Percentiles rank a stretch among this genome's conserved stretches.
phyloP scores from a whole-genome alignment of 2,329 filamentous ascomycete species.

The Exophiala sp. region DNA sequence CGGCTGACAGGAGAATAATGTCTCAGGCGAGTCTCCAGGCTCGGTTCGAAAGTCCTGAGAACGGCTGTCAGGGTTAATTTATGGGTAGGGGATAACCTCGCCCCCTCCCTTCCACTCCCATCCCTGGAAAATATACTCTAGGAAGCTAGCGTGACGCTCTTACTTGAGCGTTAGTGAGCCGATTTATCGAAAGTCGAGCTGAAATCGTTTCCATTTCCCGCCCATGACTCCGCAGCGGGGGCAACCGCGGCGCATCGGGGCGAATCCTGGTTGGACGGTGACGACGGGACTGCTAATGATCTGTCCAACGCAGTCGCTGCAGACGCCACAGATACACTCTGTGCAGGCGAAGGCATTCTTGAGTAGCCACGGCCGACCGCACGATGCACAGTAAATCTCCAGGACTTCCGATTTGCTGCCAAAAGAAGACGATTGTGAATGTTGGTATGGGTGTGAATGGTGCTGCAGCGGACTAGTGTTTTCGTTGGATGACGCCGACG shows the following conservation, averaged over 20 bases:
- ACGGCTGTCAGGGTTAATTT: neutral
- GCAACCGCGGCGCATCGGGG: slow-evolving; percentile 40
- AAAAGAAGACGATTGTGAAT: slow-evolving; percentile 56
- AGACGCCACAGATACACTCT: slow-evolving; percentile 92
- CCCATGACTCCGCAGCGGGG: slow-evolving; percentile 45
- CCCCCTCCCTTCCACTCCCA: slow-evolving; percentile 5
- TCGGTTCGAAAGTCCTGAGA: slow-evolving; percentile 18
- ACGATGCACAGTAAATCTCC: slow-evolving; percentile 90
- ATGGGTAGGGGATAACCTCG: neutral
- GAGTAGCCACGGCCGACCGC: slow-evolving; percentile 70
- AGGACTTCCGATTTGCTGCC: slow-evolving; percentile 52
- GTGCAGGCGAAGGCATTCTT: slow-evolving; percentile 90
- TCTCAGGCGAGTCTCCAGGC: slow-evolving; percentile 20
- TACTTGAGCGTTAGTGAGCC: neutral
- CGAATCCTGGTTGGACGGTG: slow-evolving; percentile 29
- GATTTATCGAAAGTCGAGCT: slow-evolving; percentile 45
- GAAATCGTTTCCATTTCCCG: slow-evolving; percentile 48
- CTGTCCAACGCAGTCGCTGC: slow-evolving; percentile 70
- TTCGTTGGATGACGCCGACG: slow-evolving; percentile 60
- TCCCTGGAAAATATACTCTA: slow-evolving; percentile 2
- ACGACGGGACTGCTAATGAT: slow-evolving; percentile 43
- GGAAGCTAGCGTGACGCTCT: slow-evolving; percentile 6
- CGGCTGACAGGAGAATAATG: slow-evolving; percentile 24
- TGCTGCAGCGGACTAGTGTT: slow-evolving; percentile 55
- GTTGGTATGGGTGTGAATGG: slow-evolving; percentile 32